Percentiles rank a stretch among this genome's conserved stretches.
phyloP scores from a whole-genome alignment of 2,329 filamentous ascomycete genomes.

The Colletotrichum lentis region DNA sequence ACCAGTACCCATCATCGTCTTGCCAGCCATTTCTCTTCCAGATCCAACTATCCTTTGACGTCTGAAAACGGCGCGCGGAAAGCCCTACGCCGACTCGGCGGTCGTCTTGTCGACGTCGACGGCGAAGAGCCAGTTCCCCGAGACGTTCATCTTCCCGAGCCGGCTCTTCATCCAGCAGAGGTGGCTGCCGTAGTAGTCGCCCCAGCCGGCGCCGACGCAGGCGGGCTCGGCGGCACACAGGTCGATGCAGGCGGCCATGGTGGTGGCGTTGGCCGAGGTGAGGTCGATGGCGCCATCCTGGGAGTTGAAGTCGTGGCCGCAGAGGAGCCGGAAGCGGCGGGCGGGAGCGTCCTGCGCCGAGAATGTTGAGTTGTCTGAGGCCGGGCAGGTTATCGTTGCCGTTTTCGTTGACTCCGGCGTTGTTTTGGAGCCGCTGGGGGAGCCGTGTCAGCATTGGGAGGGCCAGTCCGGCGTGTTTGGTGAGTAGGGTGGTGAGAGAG shows the following conservation, averaged over 20 bases:
- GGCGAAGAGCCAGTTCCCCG: slow-evolving; percentile 33
- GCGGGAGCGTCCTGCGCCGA: slow-evolving; percentile 19
- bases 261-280: slow-evolving; percentile 24
- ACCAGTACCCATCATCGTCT: too few species aligned
- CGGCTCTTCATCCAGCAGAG: slow-evolving; percentile 41
- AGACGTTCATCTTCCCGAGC: slow-evolving; percentile 30
- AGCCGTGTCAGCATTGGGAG: background rate
- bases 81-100: background rate
- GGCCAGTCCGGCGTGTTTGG: too few species aligned
- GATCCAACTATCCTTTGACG: background rate
- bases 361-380: slow-evolving; percentile 32
- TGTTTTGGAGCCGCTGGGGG: background rate
- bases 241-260: slow-evolving; percentile 41
- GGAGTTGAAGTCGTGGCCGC: slow-evolving; percentile 40
- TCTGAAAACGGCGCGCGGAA: background rate
- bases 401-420: slow-evolving; percentile 17
- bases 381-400: slow-evolving; percentile 38
- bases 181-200: slow-evolving; percentile 34
- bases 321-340: slow-evolving; percentile 35
- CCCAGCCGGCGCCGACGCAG: slow-evolving; percentile 41
- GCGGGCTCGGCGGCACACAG: slow-evolving; percentile 36
- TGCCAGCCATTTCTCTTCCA: too few species aligned
- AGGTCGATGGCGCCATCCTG: slow-evolving; percentile 36
- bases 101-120: slow-evolving; percentile 25
- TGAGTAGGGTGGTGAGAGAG: background rate